Evolutionary conservation across 345 rosid species (phyloP).

Genomic region (Eucalyptus virginea): DNA sequence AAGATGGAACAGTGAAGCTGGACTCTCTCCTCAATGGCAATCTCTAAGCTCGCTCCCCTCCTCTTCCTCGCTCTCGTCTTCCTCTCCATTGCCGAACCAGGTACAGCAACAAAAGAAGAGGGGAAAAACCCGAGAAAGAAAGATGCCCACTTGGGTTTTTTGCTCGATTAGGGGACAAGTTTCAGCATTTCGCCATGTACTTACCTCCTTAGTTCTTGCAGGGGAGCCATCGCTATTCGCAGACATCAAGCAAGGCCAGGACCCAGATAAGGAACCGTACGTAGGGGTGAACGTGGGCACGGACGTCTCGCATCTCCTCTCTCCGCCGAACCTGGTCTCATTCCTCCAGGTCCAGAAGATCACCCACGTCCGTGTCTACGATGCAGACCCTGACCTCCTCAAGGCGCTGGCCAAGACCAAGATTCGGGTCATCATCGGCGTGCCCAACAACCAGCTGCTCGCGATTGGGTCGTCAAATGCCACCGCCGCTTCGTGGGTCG

Average conservation of each 20-base stretch:
- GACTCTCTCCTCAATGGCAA: constrained; percentile 54
- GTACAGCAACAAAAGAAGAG: background rate
- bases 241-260: background rate
- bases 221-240: background rate
- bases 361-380: constrained; percentile 68
- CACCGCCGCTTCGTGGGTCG: constrained; percentile 87
- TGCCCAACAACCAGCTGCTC: constrained; percentile 91
- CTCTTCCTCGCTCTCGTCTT: constrained; percentile 8
- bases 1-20: constrained; percentile 1
- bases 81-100: background rate
- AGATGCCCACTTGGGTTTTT: background rate
- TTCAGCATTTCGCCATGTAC: background rate
- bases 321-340: constrained; percentile 42
- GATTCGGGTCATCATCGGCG: constrained; percentile 78
- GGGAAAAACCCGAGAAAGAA: background rate
- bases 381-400: constrained; percentile 72
- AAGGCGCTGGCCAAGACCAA: constrained; percentile 74
- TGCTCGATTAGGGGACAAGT: background rate
- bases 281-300: constrained; percentile 85
- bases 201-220: background rate
- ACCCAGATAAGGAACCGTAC: constrained; percentile 54
- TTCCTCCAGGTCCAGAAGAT: constrained; percentile 67
- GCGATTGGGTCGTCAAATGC: constrained; percentile 87
- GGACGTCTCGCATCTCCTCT: constrained; percentile 43
- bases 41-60: constrained; percentile 22